Base-by-base conservation (phyloP, 2,329 filamentous ascomycete genomes). In the Aureobasidium zeae region DNA sequence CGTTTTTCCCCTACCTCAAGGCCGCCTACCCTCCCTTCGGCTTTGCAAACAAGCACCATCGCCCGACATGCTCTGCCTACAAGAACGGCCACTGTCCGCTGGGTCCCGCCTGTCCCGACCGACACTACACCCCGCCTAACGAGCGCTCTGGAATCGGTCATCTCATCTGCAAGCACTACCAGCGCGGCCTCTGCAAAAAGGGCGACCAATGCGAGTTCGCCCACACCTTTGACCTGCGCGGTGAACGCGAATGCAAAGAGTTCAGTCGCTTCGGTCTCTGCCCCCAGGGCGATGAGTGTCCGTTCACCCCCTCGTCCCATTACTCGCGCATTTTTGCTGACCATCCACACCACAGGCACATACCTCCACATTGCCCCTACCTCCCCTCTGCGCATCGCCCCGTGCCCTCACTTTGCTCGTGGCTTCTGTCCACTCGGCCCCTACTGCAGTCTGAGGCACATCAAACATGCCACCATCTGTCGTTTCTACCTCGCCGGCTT, bases 241-340 rank as follows among this genome's bases (percentile, higher is more conserved):
- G 91, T 64, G 96, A 96, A 86, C 88, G 91, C 50, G 91, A 96
- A 68, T 98, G 91, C 68, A 94, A 94, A 59, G 94, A 94, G 65
- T 96, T 89, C 66, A 81, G 87, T 46, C 77, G 87, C 49, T 94
- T 91, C 59, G 86, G 86, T 45, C 95, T 93, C 63, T 98, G 91
- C 67, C 86, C 84, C 51, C 94, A 95, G 66, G 91, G 89, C 53
- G 89, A 96, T 63, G 91, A 98, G 66, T 98, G 91, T 59, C 71
- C 94, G 4, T 45, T 4, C 13, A 10, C 7, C 1, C 5, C n/a
- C 11, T 16, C 13, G 9, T 24, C 94, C 94, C 62, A 78, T 94
- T 34, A 86, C 94, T 65, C 83, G 93, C 55, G 86, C 91, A n/a
- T n/a, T 56, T 21, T 29, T 29, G 12, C 28, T 39, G 25, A 45